phyloP scores from a whole-genome alignment of 2,329 filamentous ascomycete species.

The Dothiorella sarmentorum region DNA sequence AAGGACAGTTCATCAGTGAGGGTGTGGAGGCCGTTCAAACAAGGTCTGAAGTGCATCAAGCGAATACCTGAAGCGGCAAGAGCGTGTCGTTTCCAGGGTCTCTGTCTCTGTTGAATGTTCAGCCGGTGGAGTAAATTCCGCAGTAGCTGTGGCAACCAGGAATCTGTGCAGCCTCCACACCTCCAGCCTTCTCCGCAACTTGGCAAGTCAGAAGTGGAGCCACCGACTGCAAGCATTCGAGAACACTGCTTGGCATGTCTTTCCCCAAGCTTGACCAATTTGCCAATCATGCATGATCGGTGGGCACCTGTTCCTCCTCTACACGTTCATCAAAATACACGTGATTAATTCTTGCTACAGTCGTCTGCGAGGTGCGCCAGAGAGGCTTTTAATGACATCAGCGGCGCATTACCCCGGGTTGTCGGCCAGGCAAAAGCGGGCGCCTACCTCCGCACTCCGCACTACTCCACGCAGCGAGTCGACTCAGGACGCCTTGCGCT shows the following conservation, averaged over 20 bases:
- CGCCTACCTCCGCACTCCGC: not conserved
- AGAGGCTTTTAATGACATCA: not conserved
- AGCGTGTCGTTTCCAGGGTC: not conserved
- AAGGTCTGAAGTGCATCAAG: too few relatives aligned
- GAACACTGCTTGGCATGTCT: constrained; percentile 2
- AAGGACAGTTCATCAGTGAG: not conserved
- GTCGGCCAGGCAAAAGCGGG: not conserved
- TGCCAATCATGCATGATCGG: not conserved
- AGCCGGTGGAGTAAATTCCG: not conserved
- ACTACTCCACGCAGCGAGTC: not conserved
- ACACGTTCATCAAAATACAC: too few relatives aligned
- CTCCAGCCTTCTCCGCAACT: not conserved
- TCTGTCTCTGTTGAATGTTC: not conserved
- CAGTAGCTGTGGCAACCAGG: not conserved
- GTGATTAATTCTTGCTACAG: too few relatives aligned
- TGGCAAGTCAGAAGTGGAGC: not conserved
- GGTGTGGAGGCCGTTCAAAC: too few relatives aligned
- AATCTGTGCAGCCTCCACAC: not conserved
- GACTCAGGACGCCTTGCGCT: not conserved
- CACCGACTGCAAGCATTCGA: not conserved
- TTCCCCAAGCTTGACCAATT: not conserved
- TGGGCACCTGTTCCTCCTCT: too few relatives aligned
- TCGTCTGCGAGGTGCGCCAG: too few relatives aligned
- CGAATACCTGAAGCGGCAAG: too few relatives aligned
- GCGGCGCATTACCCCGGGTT: not conserved